A percentile compares a stretch with the other conserved stretches of the same genome.
Conservation (phyloP, 2,329 filamentous ascomycete species). For the Phialemoniopsis sp. region DNA sequence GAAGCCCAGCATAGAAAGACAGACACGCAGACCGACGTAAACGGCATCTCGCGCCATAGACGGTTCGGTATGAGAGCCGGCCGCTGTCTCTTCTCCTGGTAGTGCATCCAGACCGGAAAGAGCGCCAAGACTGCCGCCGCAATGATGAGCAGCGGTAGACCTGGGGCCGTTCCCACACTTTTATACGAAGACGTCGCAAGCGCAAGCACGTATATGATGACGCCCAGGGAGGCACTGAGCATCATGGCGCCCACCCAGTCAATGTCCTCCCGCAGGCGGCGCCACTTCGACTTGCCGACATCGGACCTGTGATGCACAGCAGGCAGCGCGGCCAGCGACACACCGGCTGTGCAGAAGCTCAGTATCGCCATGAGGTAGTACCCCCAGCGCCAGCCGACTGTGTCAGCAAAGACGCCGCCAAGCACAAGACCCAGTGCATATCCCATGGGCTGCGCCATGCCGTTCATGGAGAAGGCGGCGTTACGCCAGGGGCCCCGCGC, state of each 20-base stretch:
- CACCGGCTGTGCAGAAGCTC: conserved; percentile 25
- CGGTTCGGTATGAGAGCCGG: conserved; percentile 59
- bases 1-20: conserved; percentile 41
- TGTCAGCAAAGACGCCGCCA: conserved; percentile 41
- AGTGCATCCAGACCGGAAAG: conserved; percentile 51
- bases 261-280: conserved; percentile 29
- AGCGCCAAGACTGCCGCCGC: conserved; percentile 35
- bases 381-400: conserved; percentile 40
- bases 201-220: conserved; percentile 40
- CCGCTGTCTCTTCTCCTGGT: conserved; percentile 35
- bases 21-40: conserved; percentile 49
- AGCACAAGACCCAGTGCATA: conserved; percentile 46
- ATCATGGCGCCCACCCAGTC: conserved; percentile 51
- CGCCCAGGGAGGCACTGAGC: conserved; percentile 38
- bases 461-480: conserved; percentile 35
- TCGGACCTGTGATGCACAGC: conserved; percentile 12
- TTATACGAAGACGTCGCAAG: conserved; percentile 31
- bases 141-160: conserved; percentile 41
- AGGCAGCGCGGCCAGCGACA: conserved; percentile 30
- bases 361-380: conserved; percentile 36
- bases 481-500: conserved; percentile 28
- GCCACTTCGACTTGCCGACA: conserved; percentile 23
- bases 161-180: conserved; percentile 22
- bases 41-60: conserved; percentile 52
- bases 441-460: conserved; percentile 40